A percentile compares a stretch with the other conserved stretches of the same genome.
Evolutionary conservation across 2,329 filamentous ascomycete genomes (phyloP).

Genomic region (Xylaria polymorpha): DNA sequence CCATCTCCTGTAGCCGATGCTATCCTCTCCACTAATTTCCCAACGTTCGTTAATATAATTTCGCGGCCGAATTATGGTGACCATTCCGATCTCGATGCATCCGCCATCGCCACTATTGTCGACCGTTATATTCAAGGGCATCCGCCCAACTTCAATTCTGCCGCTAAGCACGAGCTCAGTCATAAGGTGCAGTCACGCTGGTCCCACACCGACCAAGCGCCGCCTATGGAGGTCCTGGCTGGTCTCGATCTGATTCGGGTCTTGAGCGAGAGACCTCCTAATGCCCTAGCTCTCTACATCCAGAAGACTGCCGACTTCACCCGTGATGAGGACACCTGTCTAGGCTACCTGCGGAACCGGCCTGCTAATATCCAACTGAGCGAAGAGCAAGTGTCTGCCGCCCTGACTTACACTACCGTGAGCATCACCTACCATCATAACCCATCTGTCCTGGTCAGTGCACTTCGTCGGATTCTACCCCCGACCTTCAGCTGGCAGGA

Average conservation of each 20-base stretch:
- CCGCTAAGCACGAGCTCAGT: slow-evolving; percentile 75
- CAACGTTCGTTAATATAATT: slow-evolving; percentile 80
- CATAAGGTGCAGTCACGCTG: slow-evolving; percentile 77
- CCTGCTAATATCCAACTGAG: slow-evolving; percentile 71
- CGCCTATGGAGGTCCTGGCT: slow-evolving; percentile 77
- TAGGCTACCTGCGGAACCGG: slow-evolving; percentile 64
- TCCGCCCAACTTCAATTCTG: slow-evolving; percentile 84
- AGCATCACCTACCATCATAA: slow-evolving; percentile 67
- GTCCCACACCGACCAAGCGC: slow-evolving; percentile 68
- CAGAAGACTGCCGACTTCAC: slow-evolving; percentile 82
- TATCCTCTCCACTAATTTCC: slow-evolving; percentile 84
- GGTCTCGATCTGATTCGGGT: slow-evolving; percentile 76
- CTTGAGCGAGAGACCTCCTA: slow-evolving; percentile 67
- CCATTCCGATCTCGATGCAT: slow-evolving; percentile 73
- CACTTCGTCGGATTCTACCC: slow-evolving; percentile 71
- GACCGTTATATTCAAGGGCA: slow-evolving; percentile 90
- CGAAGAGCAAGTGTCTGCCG: slow-evolving; percentile 84
- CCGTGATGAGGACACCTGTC: slow-evolving; percentile 75
- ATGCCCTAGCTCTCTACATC: slow-evolving; percentile 73
- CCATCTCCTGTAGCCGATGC: slow-evolving; percentile 74
- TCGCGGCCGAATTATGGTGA: slow-evolving; percentile 71
- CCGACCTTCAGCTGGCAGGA: slow-evolving; percentile 75
- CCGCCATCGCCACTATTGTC: slow-evolving; percentile 82
- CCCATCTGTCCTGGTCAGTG: slow-evolving; percentile 68
- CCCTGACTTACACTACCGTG: slow-evolving; percentile 74